These are phyloP conservation scores for Aristolochia contorta DNA, from an alignment of 164 flowering plant genomes.

Conservation along the genomic window DNA sequence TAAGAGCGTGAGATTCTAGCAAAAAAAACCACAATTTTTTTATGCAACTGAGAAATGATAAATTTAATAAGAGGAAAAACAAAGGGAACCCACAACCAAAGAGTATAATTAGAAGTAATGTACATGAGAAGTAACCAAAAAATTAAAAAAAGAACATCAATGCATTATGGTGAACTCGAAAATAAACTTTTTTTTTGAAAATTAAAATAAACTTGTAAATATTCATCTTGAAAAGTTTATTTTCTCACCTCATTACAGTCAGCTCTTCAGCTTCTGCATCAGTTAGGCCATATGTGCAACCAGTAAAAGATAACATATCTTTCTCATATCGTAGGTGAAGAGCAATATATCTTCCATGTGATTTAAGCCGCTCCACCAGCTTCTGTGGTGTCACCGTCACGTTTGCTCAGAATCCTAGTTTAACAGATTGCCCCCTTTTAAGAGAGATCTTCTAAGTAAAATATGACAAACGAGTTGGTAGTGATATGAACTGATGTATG, in stretches of 20 bases:
- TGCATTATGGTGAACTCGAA: no score
- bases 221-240: not conserved
- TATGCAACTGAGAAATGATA: no score
- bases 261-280: constrained; percentile 77
- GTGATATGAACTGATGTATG: not conserved
- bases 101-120: no score
- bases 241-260: constrained; percentile 63
- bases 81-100: no score
- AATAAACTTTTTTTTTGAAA: no score
- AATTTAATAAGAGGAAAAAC: no score
- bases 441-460: constrained; percentile 54
- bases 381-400: constrained; percentile 87
- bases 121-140: no score
- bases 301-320: constrained; percentile 94
- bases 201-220: no score
- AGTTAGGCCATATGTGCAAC: constrained; percentile 80
- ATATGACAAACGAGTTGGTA: constrained; percentile 1
- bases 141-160: no score
- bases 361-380: constrained; percentile 88
- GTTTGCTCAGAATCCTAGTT: constrained; percentile 75
- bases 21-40: no score
- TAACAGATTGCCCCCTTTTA: constrained; percentile 46
- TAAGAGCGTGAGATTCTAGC: no score
- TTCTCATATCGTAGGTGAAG: constrained; percentile 95
- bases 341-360: constrained; percentile 67